Evolutionary conservation across 176 grass and related monocot genomes (phyloP), one percentile per base, ranked within the genome.

Genomic region (Tillandsia fasciculata): DNA sequence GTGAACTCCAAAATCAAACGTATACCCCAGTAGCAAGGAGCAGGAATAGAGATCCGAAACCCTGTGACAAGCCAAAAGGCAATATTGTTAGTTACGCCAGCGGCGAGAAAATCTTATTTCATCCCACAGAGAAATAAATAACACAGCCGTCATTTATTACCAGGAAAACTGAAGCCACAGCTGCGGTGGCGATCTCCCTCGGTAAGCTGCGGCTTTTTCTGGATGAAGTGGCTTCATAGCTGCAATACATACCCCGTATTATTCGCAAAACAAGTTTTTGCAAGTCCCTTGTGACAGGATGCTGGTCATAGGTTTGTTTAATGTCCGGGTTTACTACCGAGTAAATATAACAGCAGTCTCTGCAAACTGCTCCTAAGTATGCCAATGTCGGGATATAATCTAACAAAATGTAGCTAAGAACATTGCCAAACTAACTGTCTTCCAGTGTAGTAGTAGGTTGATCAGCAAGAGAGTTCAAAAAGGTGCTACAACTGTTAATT

Each of bases 21-120:
- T 77, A 69, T 3, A 77, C 65, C 6, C 66, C 75, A 50, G 65
- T 77, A 2, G 75, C 75, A n/a, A 77, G 75, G 65, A 77, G 75
- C 65, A 77, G 10, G 18, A 77, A 77, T 3, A 77, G 65, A 59
- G 64, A 77, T 33, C 74, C 74, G 27, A 77, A 77, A 49, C 74
- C 74, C 74, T 77, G 65, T 17, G 58, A 17, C 14, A 7, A 65
- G 7, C 5, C 6, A 50, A 76, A 53, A 69, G 13, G 24, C 27
- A 2, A 20, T 17, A 14, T 17, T 17, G 8, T 59, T 59, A 59
- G 3, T 8, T 59, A 8, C 17, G n/a, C 54, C 5, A 59, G 3
- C 11, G 22, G 20, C 7, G 20, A 3, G 53, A 59, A 20, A 59
- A 42, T 42, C 33, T 42, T 42, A 42, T 42, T 42, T 6, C 33